A percentile compares a stretch with the other conserved stretches of the same genome.
These are phyloP conservation scores for Lobulomyces angularis DNA, from an alignment of 192 early-diverging fungal genomes.

Conservation along the genomic window DNA sequence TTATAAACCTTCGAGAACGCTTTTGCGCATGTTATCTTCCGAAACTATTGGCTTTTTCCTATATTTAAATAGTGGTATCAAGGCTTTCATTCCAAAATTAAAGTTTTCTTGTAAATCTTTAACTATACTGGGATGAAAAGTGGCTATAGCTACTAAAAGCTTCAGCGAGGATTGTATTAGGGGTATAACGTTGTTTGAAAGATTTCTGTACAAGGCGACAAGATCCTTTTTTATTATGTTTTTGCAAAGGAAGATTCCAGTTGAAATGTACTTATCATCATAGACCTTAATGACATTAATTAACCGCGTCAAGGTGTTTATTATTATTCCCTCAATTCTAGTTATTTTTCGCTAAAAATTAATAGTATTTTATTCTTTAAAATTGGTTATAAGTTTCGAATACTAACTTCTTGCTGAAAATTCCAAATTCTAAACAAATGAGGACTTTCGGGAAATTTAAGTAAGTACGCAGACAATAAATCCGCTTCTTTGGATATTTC, in stretches of 20 bases:
- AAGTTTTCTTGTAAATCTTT: constrained; percentile 57
- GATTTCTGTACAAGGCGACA: constrained; percentile 45
- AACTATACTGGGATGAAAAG: constrained; percentile 37
- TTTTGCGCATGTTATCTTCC: constrained; percentile 14
- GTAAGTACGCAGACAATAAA: constrained; percentile 33
- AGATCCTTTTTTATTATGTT: constrained; percentile 54
- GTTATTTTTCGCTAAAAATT: constrained; percentile 44
- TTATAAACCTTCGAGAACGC: constrained; percentile 13
- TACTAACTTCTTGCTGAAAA: constrained; percentile 40
- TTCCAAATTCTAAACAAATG: constrained; percentile 54
- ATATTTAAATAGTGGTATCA: constrained; percentile 13
- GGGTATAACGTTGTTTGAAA: constrained; percentile 43
- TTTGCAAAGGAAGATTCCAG: constrained; percentile 24
- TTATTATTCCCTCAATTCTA: constrained; percentile 31
- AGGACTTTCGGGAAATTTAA: constrained; percentile 41
- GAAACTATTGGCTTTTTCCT: constrained; percentile 23
- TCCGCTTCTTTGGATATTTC: constrained; percentile 25
- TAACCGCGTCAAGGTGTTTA: constrained; percentile 47
- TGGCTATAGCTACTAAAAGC: constrained; percentile 50
- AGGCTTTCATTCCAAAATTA: constrained; percentile 57
- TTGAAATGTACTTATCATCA: constrained; percentile 13
- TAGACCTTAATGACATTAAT: constrained; percentile 35
- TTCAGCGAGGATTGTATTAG: constrained; percentile 49
- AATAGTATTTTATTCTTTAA: constrained; percentile 28
- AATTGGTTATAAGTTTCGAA: background rate